Evolutionary conservation across 2,329 filamentous ascomycete species (phyloP), one percentile per base, ranked within the genome.

Genomic region (Colletotrichum camelliae): DNA sequence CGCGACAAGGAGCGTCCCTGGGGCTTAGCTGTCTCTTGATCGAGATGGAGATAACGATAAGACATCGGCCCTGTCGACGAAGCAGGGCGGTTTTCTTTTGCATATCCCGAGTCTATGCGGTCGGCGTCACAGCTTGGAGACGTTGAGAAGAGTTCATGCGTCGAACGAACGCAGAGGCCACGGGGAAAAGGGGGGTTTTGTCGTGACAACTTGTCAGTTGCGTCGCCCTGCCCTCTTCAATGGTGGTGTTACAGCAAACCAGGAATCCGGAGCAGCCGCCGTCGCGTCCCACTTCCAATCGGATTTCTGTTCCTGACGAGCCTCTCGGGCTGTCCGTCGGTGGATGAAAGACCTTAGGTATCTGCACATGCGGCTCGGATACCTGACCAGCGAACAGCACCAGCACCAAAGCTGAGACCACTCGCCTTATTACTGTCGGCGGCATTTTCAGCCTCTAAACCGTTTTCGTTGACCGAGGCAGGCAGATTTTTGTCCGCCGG

Each of bases 31-130:
- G 67, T 60, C 55, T 24, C 35, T 58, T 35, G 62, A 72, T 75
- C 24, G 15, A 31, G 72, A 74, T 74, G n/a, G 72, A 75, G 62
- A 75, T 72, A 72, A 57, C 68, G 72, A 75, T 58, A 67, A 72
- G 31, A 62, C 55, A 72, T 72, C 55, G 69, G 16, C n/a, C 18
- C 3, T 4, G 27, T 35, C 27, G 52, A 31, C 13, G 61, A 31
- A 16, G 37, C 21, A 29, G 35, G 62, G 61, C 35, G 61, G 27
- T 52, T 29, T 48, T 48, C 35, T 43, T 29, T 4, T 24, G 24
- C 55, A 15, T 52, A 18, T 31, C 15, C 15, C 29, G 55, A 67
- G 68, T 67, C 55, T 55, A 72, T 75, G 72, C 68, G 62, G 16
- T n/a, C 13, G 62, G n/a, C 39, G 16, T 64, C 21, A 21, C 21